Evolutionary conservation across 331 rosid genomes (phyloP), one percentile per base, ranked within the genome.

Genomic region (Telfairia occidentalis): DNA sequence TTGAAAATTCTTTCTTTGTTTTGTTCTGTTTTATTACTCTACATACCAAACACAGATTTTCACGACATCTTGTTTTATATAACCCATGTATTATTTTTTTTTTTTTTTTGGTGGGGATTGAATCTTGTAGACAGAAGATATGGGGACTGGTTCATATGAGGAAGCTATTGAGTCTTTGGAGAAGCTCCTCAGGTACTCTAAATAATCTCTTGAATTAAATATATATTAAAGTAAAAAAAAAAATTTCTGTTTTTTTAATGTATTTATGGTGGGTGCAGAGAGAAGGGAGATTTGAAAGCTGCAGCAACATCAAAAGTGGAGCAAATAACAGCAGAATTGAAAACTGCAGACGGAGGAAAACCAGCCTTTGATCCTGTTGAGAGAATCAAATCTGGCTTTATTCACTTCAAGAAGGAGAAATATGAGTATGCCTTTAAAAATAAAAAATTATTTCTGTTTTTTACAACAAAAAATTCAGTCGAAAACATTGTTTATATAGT

Each of bases 361-460:
- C 66, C 63, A 48, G 29, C 79, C 70, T 89, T 86, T 18, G 90
- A 84, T 53, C 85, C 96, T 2, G 89, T 92, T 15, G 97, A 95
- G 23, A 92, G 93, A 71, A 79, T 95, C 83, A 95, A 95, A 79
- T 1, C 81, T 77, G 99, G 99, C 63, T 95, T 76, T 79, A 53
- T 89, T 80, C 8, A 85, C 48, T 95, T 92, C 97, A 95, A 95
- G 89, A 88, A 77, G 60, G 96, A 95, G 92, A 95, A 95, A 95
- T 95, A 84, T 64, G 99, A 92, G 99, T 95, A 37, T 16, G 23
- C 24, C 21, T 58, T 28, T 11, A 50, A n/a, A n/a, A n/a, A n/a
- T n/a, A n/a, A n/a, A n/a, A n/a, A n/a, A n/a, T n/a, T n/a, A n/a
- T n/a, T n/a, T n/a, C n/a, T n/a, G n/a, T n/a, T n/a, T n/a, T n/a